Evolutionary conservation across 345 rosid genomes (phyloP).

Genomic region (Salix caprea): DNA sequence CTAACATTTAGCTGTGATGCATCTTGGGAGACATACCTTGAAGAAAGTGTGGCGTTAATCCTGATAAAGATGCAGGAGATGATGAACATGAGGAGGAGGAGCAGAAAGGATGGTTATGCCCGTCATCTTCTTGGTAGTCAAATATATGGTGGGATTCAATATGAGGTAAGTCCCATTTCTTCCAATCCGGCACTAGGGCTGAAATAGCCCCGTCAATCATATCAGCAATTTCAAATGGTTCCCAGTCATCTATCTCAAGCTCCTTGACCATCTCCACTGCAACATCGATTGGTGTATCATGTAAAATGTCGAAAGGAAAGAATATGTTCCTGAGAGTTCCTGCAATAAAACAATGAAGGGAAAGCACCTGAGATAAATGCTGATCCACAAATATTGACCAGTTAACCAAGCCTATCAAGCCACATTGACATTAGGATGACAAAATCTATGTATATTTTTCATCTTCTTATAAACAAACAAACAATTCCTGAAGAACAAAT

Average conservation of each 20-base stretch:
- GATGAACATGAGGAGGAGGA: slow-evolving; percentile 54
- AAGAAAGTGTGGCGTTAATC: slow-evolving; percentile 33
- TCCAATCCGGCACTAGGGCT: slow-evolving; percentile 49
- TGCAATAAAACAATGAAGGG: slow-evolving; percentile 22
- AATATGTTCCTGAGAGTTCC: slow-evolving; percentile 46
- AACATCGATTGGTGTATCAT: slow-evolving; percentile 66
- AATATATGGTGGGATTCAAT: slow-evolving; percentile 18
- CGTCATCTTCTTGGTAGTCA: slow-evolving; percentile 39
- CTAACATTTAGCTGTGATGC: background rate
- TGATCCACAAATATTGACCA: background rate
- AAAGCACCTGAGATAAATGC: background rate
- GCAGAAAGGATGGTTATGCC: slow-evolving; percentile 28
- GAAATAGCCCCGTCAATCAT: slow-evolving; percentile 67
- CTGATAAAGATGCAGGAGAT: slow-evolving; percentile 51
- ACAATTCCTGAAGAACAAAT: background rate
- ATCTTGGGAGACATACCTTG: slow-evolving; percentile 38
- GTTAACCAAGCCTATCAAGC: background rate
- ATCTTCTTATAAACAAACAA: background rate
- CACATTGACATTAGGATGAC: background rate
- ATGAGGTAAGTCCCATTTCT: slow-evolving; percentile 18
- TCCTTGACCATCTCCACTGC: slow-evolving; percentile 81
- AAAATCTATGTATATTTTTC: background rate
- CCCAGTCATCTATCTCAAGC: slow-evolving; percentile 66
- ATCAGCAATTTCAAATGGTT: slow-evolving; percentile 60
- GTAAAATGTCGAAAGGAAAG: slow-evolving; percentile 59